Percentiles rank a stretch among this genome's conserved stretches.
Conservation (phyloP, 108 stramenopile species). For the Skeletonema grethae region DNA sequence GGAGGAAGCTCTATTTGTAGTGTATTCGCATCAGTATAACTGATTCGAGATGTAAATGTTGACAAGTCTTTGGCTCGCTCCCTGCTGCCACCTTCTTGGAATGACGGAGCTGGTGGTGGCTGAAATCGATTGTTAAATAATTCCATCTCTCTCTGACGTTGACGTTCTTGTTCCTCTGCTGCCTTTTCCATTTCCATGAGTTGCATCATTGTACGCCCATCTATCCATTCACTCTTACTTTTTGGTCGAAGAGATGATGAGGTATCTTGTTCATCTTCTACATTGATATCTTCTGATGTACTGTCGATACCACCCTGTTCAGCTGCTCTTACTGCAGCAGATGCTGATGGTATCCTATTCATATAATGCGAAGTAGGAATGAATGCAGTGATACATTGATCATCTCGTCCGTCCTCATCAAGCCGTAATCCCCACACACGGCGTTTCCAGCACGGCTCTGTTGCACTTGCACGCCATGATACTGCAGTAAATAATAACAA, state of each 20-base stretch:
- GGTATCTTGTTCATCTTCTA: neutral
- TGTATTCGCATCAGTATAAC: slow-evolving; percentile 42
- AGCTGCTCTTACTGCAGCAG: neutral
- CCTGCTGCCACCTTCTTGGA: neutral
- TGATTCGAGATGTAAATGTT: slow-evolving; percentile 9
- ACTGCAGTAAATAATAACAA: neutral
- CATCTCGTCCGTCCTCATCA: neutral
- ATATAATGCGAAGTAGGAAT: neutral
- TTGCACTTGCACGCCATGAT: neutral
- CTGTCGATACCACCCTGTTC: neutral
- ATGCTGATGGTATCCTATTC: neutral
- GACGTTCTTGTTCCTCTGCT: neutral
- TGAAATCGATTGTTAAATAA: slow-evolving; percentile 4
- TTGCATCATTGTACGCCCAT: slow-evolving; percentile 18
- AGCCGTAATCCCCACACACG: neutral
- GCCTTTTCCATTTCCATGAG: slow-evolving; percentile 5
- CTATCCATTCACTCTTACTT: slow-evolving; percentile 20
- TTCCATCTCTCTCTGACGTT: neutral
- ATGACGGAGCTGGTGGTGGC: neutral
- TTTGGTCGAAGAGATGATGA: neutral
- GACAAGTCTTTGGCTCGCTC: neutral
- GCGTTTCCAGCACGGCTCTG: neutral
- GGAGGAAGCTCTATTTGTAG: slow-evolving; percentile 35
- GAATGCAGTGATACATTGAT: neutral
- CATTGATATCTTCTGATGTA: neutral